Conservation (phyloP, 1,284 basidiomycete genomes). For the Trametes hirsuta region DNA sequence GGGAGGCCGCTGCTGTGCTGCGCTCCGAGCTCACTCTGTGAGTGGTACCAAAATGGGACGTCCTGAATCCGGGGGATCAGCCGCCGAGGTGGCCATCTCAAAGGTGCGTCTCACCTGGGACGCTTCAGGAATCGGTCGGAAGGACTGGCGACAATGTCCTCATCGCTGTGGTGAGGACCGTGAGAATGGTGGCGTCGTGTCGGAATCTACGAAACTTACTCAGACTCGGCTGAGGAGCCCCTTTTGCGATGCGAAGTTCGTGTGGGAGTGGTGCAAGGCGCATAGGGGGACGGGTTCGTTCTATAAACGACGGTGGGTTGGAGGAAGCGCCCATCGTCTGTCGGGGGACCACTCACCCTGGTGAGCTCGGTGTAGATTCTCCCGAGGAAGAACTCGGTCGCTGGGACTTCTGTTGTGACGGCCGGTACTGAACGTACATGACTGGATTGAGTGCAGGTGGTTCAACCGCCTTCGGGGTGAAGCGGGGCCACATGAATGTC, state of each 20-base stretch:
- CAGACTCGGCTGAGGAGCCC: constrained; percentile 23
- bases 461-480: constrained; percentile 36
- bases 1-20: neutral
- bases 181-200: constrained; percentile 11
- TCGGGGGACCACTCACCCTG: constrained; percentile 1
- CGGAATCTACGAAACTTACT: constrained; percentile 16
- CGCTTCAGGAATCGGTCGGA: constrained; percentile 28
- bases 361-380: constrained; percentile 2
- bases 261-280: constrained; percentile 11
- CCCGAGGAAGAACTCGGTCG: neutral
- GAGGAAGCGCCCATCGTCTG: constrained; percentile 1
- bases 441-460: constrained; percentile 11
- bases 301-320: neutral
- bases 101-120: constrained; percentile 16
- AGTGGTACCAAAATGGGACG: constrained; percentile 9
- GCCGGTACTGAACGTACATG: constrained; percentile 31
- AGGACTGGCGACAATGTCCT: constrained; percentile 14
- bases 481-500: constrained; percentile 42
- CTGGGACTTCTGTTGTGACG: neutral
- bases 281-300: neutral
- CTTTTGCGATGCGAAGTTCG: constrained; percentile 20
- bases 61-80: constrained; percentile 7
- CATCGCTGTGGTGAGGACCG: neutral
- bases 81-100: neutral
- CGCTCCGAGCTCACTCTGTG: constrained; percentile 3